Evolutionary conservation across 2,329 filamentous ascomycete genomes (phyloP), one percentile per base, ranked within the genome.

Genomic region (Trichothecium sympodiale): DNA sequence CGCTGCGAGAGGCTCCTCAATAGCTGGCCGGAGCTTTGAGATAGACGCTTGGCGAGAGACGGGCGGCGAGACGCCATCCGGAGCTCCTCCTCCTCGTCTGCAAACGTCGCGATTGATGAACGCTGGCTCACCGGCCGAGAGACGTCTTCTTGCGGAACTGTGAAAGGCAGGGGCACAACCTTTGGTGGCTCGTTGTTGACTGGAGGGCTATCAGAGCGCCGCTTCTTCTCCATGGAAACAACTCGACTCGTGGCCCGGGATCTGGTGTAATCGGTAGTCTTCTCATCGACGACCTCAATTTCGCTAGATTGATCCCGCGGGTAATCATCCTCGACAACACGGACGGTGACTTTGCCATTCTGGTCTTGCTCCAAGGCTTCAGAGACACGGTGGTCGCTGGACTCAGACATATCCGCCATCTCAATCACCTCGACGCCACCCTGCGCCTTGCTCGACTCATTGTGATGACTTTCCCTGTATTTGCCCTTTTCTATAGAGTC

Each of bases 71-170:
- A 41, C 41, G 38, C 31, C 43, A 33, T 37, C 45, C 32, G 42
- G 8, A 36, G 35, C 16, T 55, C 48, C n/a, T 68, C 67, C 9
- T 67, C 67, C 18, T 77, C 68, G 38, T 81, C 78, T 13, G 80
- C 78, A 47, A 80, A 69, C 0, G 82, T 82, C 3, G 80, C 83
- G 15, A 83, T 65, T 2, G 83, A 83, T 3, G 80, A 85, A 18
- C 67, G 59, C 15, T 70, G 67, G 13, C 66, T 64, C 5, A 70
- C 61, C 2, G 52, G 49, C 10, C 42, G 28, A 17, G 59, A 52
- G 4, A 65, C 58, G 2, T 63, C 57, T 10, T 62, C 57, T 17
- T 36, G 29, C 3, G 76, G 75, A 2, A 83, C 61, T 8, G 53
- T 68, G 54, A 84, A 83, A 1, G 81, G 80, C 2, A 84, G 60